These are phyloP conservation scores for Neopestalotiopsis clavispora DNA, from an alignment of 2,329 filamentous ascomycete species.

Conservation along the genomic window DNA sequence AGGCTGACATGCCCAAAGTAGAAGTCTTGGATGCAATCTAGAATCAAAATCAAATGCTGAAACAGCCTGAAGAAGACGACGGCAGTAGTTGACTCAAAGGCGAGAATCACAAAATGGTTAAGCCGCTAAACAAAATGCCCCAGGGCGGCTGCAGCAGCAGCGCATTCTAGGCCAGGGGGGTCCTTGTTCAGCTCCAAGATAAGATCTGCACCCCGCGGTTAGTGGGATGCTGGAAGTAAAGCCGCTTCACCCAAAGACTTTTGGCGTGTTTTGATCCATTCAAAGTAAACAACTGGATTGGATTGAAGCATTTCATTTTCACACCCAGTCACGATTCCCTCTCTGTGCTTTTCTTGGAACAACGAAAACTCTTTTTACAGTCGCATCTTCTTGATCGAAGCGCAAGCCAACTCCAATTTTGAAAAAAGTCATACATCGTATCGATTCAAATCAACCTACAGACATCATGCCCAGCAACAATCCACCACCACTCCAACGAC, in stretches of 20 bases:
- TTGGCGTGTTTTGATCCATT: not conserved
- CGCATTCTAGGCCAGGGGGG: not conserved
- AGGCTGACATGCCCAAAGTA: not conserved
- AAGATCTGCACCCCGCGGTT: constrained; percentile 11
- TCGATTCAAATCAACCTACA: not conserved
- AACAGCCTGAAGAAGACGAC: not conserved
- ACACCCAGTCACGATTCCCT: not conserved
- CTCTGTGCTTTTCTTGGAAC: not conserved
- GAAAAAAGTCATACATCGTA: not conserved
- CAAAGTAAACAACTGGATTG: constrained; percentile 7
- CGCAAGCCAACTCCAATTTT: not conserved
- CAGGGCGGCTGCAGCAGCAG: not conserved
- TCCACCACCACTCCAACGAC: constrained; percentile 29
- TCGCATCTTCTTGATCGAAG: not conserved
- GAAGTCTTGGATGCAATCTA: not conserved
- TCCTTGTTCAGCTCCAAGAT: not conserved
- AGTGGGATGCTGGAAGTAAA: not conserved
- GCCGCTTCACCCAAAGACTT: not conserved
- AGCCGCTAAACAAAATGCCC: not conserved
- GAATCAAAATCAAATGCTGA: not conserved
- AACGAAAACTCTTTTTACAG: not conserved
- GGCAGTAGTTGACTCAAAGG: not conserved
- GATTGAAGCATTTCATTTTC: not conserved
- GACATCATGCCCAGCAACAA: constrained; percentile 30
- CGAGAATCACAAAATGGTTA: not conserved